These are phyloP conservation scores for Calonectria naviculata DNA, from an alignment of 2,329 filamentous ascomycete species.

Conservation along the genomic window DNA sequence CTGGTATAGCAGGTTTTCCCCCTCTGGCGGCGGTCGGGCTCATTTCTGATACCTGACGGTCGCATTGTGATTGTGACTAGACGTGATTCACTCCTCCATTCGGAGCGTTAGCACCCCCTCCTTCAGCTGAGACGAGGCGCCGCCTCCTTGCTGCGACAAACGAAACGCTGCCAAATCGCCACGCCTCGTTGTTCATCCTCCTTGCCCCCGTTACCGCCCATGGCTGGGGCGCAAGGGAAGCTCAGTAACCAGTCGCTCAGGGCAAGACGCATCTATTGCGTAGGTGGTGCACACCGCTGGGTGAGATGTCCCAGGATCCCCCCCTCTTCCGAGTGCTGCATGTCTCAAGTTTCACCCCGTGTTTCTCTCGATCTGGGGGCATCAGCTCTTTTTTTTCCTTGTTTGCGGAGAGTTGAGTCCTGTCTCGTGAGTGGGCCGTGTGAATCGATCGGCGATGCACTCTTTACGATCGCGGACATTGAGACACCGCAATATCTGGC, in stretches of 20 bases:
- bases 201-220: not conserved
- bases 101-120: not conserved
- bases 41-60: constrained; percentile 8
- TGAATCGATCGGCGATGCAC: not conserved
- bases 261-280: not conserved
- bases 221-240: not conserved
- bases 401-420: not conserved
- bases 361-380: not conserved
- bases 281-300: not conserved
- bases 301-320: not conserved
- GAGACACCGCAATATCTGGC: not conserved
- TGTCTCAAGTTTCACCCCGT: constrained; percentile 1
- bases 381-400: not conserved
- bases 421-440: not conserved
- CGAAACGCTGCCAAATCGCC: not conserved
- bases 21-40: not conserved
- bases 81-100: not conserved
- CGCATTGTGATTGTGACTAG: constrained; percentile 2
- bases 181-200: not conserved
- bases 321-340: not conserved
- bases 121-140: not conserved
- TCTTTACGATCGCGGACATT: not conserved
- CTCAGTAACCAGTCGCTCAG: not conserved
- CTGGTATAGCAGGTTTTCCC: not conserved
- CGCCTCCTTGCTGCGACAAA: not conserved